A percentile compares a stretch with the other conserved stretches of the same genome.
Conservation (phyloP, 139 green algal genomes). For the Protoeuglena noctilucae region DNA sequence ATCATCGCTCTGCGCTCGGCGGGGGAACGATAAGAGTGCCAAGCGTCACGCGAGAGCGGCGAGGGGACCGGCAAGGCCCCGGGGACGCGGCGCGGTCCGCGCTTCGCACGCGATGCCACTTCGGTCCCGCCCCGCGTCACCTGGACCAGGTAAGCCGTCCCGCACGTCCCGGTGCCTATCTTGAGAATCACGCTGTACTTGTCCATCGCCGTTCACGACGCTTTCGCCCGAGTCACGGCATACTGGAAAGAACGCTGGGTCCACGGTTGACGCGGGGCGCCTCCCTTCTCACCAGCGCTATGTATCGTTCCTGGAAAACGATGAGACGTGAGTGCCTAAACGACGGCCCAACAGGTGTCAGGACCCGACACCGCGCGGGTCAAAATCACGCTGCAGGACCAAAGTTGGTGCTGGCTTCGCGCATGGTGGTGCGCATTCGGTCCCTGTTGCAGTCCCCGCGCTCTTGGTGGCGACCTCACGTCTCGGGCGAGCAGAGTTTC, state of each 20-base stretch:
- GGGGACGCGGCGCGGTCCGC: not conserved
- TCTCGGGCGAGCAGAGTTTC: not conserved
- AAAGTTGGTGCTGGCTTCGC: no score
- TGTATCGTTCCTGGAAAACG: no score
- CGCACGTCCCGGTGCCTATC: conserved; percentile 34
- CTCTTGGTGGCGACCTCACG: not conserved
- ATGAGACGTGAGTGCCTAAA: no score
- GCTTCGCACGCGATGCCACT: not conserved
- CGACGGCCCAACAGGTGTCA: no score
- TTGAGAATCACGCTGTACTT: conserved; percentile 29
- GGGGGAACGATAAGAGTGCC: no score
- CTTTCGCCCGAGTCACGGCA: not conserved
- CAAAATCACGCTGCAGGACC: no score
- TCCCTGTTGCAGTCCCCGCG: no score
- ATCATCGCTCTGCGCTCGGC: conserved; percentile 12
- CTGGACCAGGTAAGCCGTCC: conserved; percentile 25
- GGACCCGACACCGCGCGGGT: no score
- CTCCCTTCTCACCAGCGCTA: no score
- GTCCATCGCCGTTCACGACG: conserved; percentile 34
- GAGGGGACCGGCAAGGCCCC: no score
- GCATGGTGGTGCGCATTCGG: not conserved
- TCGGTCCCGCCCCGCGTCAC: conserved; percentile 1
- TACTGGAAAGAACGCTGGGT: not conserved
- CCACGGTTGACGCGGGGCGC: not conserved
- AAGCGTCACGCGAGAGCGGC: no score